phyloP scores from a whole-genome alignment of 2,329 filamentous ascomycete species.

The Teratosphaeria nubilosa region DNA sequence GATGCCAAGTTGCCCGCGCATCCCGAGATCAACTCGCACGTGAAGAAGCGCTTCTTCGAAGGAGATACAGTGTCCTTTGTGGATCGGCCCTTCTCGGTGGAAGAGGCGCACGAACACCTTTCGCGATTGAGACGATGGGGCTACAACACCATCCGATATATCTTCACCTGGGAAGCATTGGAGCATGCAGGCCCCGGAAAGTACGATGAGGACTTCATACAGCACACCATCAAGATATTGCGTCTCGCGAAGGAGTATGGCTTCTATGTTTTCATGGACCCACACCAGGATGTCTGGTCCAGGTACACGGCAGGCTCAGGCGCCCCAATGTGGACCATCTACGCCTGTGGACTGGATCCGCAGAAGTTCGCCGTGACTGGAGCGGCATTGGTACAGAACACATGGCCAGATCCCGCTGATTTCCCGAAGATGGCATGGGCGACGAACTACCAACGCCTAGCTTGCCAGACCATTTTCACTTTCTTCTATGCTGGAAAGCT shows the following conservation, averaged over 20 bases:
- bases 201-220: constrained; percentile 90
- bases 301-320: constrained; percentile 88
- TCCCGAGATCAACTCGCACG: constrained; percentile 73
- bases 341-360: constrained; percentile 86
- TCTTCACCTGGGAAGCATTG: constrained; percentile 99
- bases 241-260: constrained; percentile 79
- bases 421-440: constrained; percentile 99
- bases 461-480: constrained; percentile 83
- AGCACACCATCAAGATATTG: constrained; percentile 78
- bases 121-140: constrained; percentile 75
- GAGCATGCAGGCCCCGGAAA: constrained; percentile 81
- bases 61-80: constrained; percentile 87
- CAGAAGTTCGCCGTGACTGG: constrained; percentile 75
- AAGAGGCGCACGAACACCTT: constrained; percentile 80
- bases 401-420: constrained; percentile 68
- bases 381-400: constrained; percentile 90
- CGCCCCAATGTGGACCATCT: constrained; percentile 94
- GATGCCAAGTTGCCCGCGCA: constrained; percentile 81
- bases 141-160: constrained; percentile 91
- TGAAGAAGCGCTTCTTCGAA: constrained; percentile 74
- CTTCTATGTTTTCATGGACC: constrained; percentile 97
- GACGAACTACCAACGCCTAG: constrained; percentile 86
- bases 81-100: constrained; percentile 68
- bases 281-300: constrained; percentile 98
- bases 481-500: constrained; percentile 84